A percentile compares a stretch with the other conserved stretches of the same genome.
phyloP scores from a whole-genome alignment of 805 yeast species.

The Ascoidea rubescens region DNA sequence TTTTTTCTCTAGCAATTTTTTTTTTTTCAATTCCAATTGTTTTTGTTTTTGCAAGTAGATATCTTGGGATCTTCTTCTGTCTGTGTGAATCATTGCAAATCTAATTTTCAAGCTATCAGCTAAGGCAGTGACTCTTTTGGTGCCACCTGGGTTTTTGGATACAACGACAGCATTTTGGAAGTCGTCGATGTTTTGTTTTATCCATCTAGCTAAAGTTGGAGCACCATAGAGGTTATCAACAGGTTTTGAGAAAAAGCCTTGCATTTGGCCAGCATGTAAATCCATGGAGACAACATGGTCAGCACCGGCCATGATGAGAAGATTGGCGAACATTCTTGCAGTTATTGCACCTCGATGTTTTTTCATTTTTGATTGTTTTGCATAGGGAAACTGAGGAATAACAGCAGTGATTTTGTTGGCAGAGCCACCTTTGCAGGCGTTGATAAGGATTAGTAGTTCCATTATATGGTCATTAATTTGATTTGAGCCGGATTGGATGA shows the following conservation, averaged over 20 bases:
- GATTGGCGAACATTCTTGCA: constrained; percentile 93
- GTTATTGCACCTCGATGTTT: constrained; percentile 98
- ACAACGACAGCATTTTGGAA: constrained; percentile 87
- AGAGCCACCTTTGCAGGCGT: constrained; percentile 95
- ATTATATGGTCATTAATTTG: constrained; percentile 83
- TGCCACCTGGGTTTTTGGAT: constrained; percentile 98
- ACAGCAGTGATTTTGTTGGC: constrained; percentile 96
- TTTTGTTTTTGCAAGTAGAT: constrained; percentile 26
- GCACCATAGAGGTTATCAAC: constrained; percentile 95
- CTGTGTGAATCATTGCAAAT: constrained; percentile 98
- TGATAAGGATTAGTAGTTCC: constrained; percentile 86
- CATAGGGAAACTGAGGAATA: constrained; percentile 94
- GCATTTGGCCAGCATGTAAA: constrained; percentile 94
- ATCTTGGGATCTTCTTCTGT: constrained; percentile 82
- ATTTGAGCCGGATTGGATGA: constrained; percentile 85
- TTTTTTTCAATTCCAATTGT: constrained; percentile 19
- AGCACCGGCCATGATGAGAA: constrained; percentile 96
- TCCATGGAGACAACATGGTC: constrained; percentile 98
- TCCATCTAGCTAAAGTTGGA: constrained; percentile 94
- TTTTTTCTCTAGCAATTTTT: constrained; percentile 16
- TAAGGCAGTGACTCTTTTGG: constrained; percentile 91
- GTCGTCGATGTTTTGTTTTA: constrained; percentile 75
- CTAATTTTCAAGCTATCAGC: constrained; percentile 95
- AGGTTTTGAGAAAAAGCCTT: constrained; percentile 94
- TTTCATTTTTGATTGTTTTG: constrained; percentile 96